Percentiles rank a stretch among this genome's conserved stretches.
These are phyloP conservation scores for Williopsis jadinii DNA, from an alignment of 1,139 yeast genomes.

Conservation along the genomic window DNA sequence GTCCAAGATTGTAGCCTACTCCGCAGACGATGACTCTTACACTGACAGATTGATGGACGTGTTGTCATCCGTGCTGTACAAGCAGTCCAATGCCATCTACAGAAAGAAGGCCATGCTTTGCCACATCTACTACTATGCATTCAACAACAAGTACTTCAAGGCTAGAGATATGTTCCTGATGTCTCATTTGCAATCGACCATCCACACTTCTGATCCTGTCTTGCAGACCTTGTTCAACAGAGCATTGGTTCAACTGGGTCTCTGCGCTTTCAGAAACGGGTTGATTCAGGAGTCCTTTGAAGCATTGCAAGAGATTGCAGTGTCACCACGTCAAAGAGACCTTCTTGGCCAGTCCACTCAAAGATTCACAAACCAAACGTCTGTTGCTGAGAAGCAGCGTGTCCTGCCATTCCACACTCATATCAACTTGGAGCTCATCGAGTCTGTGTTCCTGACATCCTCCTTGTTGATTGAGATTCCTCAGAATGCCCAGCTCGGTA, in stretches of 20 bases:
- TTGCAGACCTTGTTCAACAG: conserved; percentile 92
- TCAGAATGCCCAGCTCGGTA: conserved; percentile 58
- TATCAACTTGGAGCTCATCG: conserved; percentile 90
- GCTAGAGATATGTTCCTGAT: conserved; percentile 85
- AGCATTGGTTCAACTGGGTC: conserved; percentile 90
- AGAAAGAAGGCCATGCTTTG: conserved; percentile 80
- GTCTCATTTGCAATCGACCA: conserved; percentile 77
- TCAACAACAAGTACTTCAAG: conserved; percentile 71
- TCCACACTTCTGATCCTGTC: conserved; percentile 77
- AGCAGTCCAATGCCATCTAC: conserved; percentile 60
- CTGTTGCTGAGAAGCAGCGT: conserved; percentile 51
- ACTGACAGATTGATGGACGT: conserved; percentile 54
- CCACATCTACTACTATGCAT: conserved; percentile 86
- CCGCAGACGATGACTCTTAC: conserved; percentile 27
- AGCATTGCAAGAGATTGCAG: conserved; percentile 80
- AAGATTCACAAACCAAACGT: conserved; percentile 53
- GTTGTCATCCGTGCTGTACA: conserved; percentile 58
- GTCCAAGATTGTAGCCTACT: conserved; percentile 23
- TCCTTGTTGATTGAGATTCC: conserved; percentile 92
- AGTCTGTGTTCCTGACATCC: conserved; percentile 87
- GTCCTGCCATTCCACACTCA: conserved; percentile 98
- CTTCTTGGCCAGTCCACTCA: conserved; percentile 89
- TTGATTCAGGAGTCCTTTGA: conserved; percentile 83
- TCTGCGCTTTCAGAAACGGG: conserved; percentile 92
- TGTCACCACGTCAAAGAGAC: conserved; percentile 83